A percentile compares a stretch with the other conserved stretches of the same genome.
Evolutionary conservation across 1,284 basidiomycete genomes (phyloP).

Genomic region (Takashimella tepidaria): DNA sequence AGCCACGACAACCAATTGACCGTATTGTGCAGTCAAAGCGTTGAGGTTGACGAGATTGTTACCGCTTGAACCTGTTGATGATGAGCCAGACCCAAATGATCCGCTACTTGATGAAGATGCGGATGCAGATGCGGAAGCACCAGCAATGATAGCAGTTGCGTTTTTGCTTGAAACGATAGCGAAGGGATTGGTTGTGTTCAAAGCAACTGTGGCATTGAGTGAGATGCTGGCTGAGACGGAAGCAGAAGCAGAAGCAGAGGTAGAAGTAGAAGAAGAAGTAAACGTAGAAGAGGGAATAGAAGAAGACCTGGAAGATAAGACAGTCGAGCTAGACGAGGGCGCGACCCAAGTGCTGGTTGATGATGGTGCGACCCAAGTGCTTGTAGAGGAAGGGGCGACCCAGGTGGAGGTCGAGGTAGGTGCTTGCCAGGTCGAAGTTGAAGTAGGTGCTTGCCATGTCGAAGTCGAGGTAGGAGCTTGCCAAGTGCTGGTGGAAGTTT

Average conservation of each 20-base stretch:
- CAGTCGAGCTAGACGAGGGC: not conserved
- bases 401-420: slow-evolving; percentile 21
- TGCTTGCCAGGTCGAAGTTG: slow-evolving; percentile 17
- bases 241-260: slow-evolving; percentile 25
- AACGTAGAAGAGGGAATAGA: slow-evolving; percentile 40
- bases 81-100: too few species aligned
- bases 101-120: not conserved
- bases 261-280: slow-evolving; percentile 27
- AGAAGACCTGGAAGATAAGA: slow-evolving; percentile 14
- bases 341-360: not conserved
- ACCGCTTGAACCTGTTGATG: not conserved
- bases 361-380: not conserved
- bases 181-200: not conserved
- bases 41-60: not conserved
- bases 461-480: slow-evolving; percentile 31
- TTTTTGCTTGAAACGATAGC: not conserved
- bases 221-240: not conserved
- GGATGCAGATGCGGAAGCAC: not conserved
- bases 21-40: not conserved
- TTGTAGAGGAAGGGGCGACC: not conserved
- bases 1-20: not conserved
- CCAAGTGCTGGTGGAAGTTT: slow-evolving; percentile 4
- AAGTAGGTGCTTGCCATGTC: slow-evolving; percentile 28
- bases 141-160: not conserved
- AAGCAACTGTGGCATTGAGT: not conserved